A percentile compares a stretch with the other conserved stretches of the same genome.
Evolutionary conservation across 2,329 filamentous ascomycete species (phyloP).

Genomic region (Alternaria sp.): DNA sequence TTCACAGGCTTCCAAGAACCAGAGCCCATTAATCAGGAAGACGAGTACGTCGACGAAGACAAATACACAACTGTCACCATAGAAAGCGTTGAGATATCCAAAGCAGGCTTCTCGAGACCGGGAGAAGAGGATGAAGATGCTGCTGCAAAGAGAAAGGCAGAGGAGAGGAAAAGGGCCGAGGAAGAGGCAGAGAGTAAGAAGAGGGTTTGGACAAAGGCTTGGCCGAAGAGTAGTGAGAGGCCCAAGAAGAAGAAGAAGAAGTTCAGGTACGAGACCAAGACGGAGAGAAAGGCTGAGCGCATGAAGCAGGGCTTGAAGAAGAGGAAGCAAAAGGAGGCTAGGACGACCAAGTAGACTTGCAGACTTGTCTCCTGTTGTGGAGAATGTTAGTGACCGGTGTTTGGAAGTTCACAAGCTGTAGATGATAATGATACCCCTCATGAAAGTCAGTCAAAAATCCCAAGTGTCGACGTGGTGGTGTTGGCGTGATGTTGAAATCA

Average conservation of each 20-base stretch:
- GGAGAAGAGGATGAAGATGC: slow-evolving; percentile 41
- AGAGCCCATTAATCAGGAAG: slow-evolving; percentile 76
- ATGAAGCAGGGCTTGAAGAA: slow-evolving; percentile 73
- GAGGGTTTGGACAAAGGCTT: slow-evolving; percentile 62
- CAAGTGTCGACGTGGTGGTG: neutral
- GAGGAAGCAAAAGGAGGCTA: slow-evolving; percentile 70
- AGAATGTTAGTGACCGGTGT: neutral
- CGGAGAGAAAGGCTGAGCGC: slow-evolving; percentile 72
- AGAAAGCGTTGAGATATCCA: slow-evolving; percentile 82
- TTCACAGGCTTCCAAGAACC: slow-evolving; percentile 54
- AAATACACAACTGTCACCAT: slow-evolving; percentile 95
- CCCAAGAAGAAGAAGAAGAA: slow-evolving; percentile 86
- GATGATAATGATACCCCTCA: slow-evolving; percentile 15
- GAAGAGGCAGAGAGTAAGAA: slow-evolving; percentile 62
- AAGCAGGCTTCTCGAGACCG: slow-evolving; percentile 72
- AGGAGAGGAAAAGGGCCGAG: slow-evolving; percentile 30
- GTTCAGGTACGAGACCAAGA: slow-evolving; percentile 91
- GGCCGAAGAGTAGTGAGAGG: slow-evolving; percentile 53
- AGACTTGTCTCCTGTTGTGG: neutral
- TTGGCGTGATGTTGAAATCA: neutral
- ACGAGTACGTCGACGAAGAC: slow-evolving; percentile 96
- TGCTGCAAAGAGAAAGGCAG: slow-evolving; percentile 34
- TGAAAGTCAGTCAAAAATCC: neutral
- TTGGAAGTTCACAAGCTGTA: neutral
- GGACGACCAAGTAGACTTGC: slow-evolving; percentile 42